Evolutionary conservation across 768 basidiomycete genomes (phyloP).

Genomic region (Cytidiella melzeri): DNA sequence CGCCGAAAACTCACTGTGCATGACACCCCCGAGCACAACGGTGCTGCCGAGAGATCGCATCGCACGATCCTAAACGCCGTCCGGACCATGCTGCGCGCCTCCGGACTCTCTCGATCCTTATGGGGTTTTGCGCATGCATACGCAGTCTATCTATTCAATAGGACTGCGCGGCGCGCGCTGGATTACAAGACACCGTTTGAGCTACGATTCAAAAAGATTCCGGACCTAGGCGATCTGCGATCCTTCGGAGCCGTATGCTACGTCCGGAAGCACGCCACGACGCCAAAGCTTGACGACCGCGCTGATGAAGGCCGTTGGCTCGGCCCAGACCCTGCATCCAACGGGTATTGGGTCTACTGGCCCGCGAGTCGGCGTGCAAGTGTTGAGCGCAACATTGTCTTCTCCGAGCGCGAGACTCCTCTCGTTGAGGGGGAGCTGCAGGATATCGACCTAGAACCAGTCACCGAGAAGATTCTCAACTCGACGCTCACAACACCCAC

Average conservation of each 20-base stretch:
- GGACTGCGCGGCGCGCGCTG: no score
- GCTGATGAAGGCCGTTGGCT: slow-evolving; percentile 20
- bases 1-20: slow-evolving; percentile 13
- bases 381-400: slow-evolving; percentile 15
- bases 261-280: no score
- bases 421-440: slow-evolving; percentile 4
- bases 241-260: no score
- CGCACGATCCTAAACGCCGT: slow-evolving; percentile 8
- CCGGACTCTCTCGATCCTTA: no score
- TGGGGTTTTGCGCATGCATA: no score
- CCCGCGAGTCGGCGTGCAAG: slow-evolving; percentile 17
- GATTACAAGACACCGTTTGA: no score
- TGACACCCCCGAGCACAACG: slow-evolving; percentile 22
- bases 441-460: background rate
- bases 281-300: slow-evolving; percentile 2
- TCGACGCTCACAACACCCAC: no score
- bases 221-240: no score
- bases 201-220: no score
- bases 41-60: slow-evolving; percentile 16
- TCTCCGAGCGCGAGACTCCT: slow-evolving; percentile 1
- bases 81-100: no score
- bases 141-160: no score
- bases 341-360: slow-evolving; percentile 30
- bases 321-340: slow-evolving; percentile 28
- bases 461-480: no score